Percentiles rank a stretch among this genome's conserved stretches.
phyloP scores from a whole-genome alignment of 805 yeast species.

The Kodamaea fukazawae region DNA sequence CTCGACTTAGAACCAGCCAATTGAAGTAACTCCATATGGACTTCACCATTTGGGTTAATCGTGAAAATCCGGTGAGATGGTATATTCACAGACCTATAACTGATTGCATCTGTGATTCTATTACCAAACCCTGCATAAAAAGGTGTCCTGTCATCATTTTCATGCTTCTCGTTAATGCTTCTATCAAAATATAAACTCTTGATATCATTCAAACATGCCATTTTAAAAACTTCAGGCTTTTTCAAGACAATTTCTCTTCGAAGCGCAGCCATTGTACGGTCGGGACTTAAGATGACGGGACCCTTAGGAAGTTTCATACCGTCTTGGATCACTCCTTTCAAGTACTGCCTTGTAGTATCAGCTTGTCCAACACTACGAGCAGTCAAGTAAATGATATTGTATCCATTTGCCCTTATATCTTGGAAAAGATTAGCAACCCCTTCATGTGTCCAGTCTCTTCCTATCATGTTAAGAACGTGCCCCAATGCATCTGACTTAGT shows the following conservation, averaged over 20 bases:
- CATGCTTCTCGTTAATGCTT: slow-evolving; percentile 12
- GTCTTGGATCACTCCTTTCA: slow-evolving; percentile 71
- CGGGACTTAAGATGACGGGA: slow-evolving; percentile 94
- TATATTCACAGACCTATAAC: slow-evolving; percentile 88
- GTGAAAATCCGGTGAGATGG: slow-evolving; percentile 95
- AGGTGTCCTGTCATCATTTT: slow-evolving; percentile 55
- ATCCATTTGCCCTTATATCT: slow-evolving; percentile 86
- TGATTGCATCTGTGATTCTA: slow-evolving; percentile 91
- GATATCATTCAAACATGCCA: slow-evolving; percentile 92
- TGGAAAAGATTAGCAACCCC: slow-evolving; percentile 91
- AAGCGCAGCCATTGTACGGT: slow-evolving; percentile 93
- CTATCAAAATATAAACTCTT: slow-evolving; percentile 57
- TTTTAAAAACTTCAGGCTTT: slow-evolving; percentile 97
- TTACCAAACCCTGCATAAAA: slow-evolving; percentile 98
- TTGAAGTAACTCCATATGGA: slow-evolving; percentile 93
- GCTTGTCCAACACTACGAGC: slow-evolving; percentile 96
- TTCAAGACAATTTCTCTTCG: slow-evolving; percentile 87
- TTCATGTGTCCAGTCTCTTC: slow-evolving; percentile 96
- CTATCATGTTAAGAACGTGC: slow-evolving; percentile 88
- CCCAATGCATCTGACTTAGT: slow-evolving; percentile 98
- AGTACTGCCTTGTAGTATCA: slow-evolving; percentile 82
- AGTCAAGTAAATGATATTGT: slow-evolving; percentile 88
- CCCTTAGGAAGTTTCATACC: slow-evolving; percentile 74
- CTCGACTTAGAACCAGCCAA: slow-evolving; percentile 89
- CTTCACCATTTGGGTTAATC: slow-evolving; percentile 94